Evolutionary conservation across 2,329 filamentous ascomycete species (phyloP).

Genomic region (Amesomyces nigricolor): DNA sequence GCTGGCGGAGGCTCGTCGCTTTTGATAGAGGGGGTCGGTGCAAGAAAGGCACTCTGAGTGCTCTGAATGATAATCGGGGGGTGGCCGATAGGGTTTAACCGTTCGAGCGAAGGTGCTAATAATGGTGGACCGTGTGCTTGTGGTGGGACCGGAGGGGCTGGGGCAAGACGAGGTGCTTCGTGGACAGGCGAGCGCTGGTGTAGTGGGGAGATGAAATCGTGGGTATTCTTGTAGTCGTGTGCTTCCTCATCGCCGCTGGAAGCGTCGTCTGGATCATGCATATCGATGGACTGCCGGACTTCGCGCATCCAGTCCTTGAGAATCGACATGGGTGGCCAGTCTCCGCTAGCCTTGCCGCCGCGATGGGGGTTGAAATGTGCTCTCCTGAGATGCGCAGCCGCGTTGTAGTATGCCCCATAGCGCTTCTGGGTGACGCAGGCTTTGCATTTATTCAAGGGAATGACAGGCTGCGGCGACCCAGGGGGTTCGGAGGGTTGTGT

Average conservation of each 20-base stretch:
- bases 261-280: slow-evolving; percentile 42
- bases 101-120: slow-evolving; percentile 25
- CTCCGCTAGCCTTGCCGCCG: slow-evolving; percentile 51
- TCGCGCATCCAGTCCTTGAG: slow-evolving; percentile 58
- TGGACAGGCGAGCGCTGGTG: slow-evolving; percentile 26
- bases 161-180: slow-evolving; percentile 29
- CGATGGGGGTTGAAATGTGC: slow-evolving; percentile 53
- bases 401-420: slow-evolving; percentile 56
- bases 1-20: slow-evolving; percentile 18
- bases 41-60: slow-evolving; percentile 17
- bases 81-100: slow-evolving; percentile 15
- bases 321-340: slow-evolving; percentile 54
- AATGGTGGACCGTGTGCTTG: slow-evolving; percentile 21
- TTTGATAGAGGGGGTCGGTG: slow-evolving; percentile 19
- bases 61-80: slow-evolving; percentile 24
- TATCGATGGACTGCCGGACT: slow-evolving; percentile 45
- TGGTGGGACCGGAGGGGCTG: slow-evolving; percentile 25
- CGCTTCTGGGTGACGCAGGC: slow-evolving; percentile 52
- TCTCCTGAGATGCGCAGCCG: slow-evolving; percentile 51
- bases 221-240: slow-evolving; percentile 30
- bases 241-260: slow-evolving; percentile 50
- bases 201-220: slow-evolving; percentile 27
- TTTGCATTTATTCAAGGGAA: slow-evolving; percentile 51
- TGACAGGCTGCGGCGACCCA: slow-evolving; percentile 41
- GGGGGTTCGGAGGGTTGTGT: slow-evolving; percentile 42